Evolutionary conservation across 23 red algal genomes (phyloP).

Genomic region (Cyanidioschyzon merolae): DNA sequence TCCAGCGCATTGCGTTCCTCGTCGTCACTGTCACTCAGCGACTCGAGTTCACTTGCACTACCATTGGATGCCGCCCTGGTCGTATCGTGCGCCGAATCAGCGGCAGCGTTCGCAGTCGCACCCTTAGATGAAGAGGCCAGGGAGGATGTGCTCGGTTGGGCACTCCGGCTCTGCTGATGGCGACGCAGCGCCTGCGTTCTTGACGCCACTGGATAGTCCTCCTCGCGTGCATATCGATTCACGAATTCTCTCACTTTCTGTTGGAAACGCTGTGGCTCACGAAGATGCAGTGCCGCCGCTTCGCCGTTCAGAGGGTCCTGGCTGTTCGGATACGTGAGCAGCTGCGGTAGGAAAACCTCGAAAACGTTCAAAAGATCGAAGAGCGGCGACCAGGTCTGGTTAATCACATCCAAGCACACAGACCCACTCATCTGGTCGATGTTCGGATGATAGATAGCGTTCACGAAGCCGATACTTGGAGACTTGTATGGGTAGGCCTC

Average conservation of each 20-base stretch:
- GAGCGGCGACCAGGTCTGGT: conserved; percentile 98
- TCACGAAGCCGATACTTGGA: conserved; percentile 93
- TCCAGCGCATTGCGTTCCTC: not conserved
- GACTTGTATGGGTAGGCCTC: conserved; percentile 99
- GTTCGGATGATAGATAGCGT: conserved; percentile 95
- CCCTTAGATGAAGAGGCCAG: not conserved
- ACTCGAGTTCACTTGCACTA: not conserved
- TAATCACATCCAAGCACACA: conserved; percentile 99
- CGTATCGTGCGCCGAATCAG: not conserved
- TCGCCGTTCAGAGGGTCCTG: conserved; percentile 97
- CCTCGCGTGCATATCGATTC: conserved; percentile 2
- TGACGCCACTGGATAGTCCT: conserved; percentile 9
- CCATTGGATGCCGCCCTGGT: not conserved
- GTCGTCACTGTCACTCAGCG: conserved; percentile 13
- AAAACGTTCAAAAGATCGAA: conserved; percentile 99
- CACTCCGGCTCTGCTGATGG: not conserved
- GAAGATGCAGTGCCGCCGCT: conserved; percentile 90
- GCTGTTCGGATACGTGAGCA: conserved; percentile 97
- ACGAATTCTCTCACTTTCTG: conserved; percentile 38
- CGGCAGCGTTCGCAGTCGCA: not conserved
- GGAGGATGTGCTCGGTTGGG: not conserved
- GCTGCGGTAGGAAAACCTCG: conserved; percentile 98
- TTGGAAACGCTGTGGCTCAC: conserved; percentile 79
- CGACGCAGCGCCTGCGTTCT: not conserved
- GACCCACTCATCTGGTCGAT: conserved; percentile 96